phyloP scores from a whole-genome alignment of 2,329 filamentous ascomycete genomes.

The Cyphellophora europaea region DNA sequence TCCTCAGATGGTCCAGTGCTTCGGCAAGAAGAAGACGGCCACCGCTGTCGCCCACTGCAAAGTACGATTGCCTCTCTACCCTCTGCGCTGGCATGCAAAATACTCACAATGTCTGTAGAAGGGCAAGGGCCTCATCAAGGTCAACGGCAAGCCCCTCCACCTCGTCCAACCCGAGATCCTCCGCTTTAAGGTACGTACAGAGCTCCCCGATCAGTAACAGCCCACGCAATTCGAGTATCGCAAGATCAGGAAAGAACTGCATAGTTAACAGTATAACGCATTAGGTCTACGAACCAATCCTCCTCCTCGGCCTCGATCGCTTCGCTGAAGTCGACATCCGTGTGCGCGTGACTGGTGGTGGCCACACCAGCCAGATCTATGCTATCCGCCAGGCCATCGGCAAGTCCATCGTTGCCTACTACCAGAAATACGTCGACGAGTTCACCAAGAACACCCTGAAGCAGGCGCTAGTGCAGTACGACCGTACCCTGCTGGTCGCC shows the following conservation, averaged over 20 bases:
- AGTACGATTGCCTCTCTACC: constrained; percentile 41
- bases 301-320: constrained; percentile 95
- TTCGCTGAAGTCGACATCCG: constrained; percentile 96
- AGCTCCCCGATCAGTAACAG: no score
- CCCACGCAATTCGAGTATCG: constrained; percentile 4
- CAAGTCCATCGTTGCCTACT: constrained; percentile 96
- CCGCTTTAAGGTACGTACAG: constrained; percentile 73
- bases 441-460: constrained; percentile 99
- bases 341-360: constrained; percentile 91
- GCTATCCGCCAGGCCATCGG: constrained; percentile 98
- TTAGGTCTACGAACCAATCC: constrained; percentile 96
- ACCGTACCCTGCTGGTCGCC: constrained; percentile 94
- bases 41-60: constrained; percentile 89
- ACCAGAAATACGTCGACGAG: constrained; percentile 99
- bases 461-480: constrained; percentile 90
- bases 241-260: constrained; percentile 7
- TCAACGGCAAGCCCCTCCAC: constrained; percentile 92
- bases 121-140: constrained; percentile 89
- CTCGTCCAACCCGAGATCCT: constrained; percentile 95
- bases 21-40: constrained; percentile 96
- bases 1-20: constrained; percentile 84
- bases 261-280: no score
- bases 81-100: constrained; percentile 5
- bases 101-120: constrained; percentile 36
- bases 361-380: constrained; percentile 95